A percentile compares a stretch with the other conserved stretches of the same genome.
phyloP scores from a whole-genome alignment of 495 filamentous ascomycete genomes.

The Recurvomyces mirabilis region DNA sequence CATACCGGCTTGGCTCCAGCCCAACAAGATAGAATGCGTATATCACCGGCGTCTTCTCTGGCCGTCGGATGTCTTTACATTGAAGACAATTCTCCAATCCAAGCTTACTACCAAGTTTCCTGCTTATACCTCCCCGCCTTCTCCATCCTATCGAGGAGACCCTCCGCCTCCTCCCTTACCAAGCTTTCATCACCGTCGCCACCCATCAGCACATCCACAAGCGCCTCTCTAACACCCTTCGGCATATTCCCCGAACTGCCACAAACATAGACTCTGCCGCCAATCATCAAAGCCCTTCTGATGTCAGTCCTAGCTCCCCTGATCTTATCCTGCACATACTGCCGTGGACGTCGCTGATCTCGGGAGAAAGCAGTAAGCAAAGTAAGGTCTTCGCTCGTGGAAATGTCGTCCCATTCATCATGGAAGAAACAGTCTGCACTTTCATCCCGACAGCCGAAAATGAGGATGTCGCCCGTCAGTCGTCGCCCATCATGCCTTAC shows the following conservation, averaged over 20 bases:
- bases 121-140: conserved; percentile 61
- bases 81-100: too few species aligned
- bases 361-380: conserved; percentile 78
- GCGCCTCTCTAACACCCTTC: conserved; percentile 66
- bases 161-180: conserved; percentile 42
- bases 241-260: conserved; percentile 72
- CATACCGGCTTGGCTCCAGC: too few species aligned
- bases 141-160: conserved; percentile 50
- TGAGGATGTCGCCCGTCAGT: conserved; percentile 35
- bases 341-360: conserved; percentile 54
- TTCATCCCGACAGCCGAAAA: conserved; percentile 72
- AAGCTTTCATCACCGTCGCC: conserved; percentile 26
- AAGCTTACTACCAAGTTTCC: conserved; percentile 56
- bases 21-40: too few species aligned
- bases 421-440: conserved; percentile 68
- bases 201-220: conserved; percentile 54
- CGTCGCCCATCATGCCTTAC: conserved; percentile 14
- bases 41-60: too few species aligned
- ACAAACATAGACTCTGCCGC: conserved; percentile 63
- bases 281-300: conserved; percentile 43
- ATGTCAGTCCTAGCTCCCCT: conserved; percentile 47
- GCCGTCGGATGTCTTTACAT: too few species aligned
- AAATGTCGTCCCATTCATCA: conserved; percentile 53
- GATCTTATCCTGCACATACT: conserved; percentile 84
- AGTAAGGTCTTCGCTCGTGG: conserved; percentile 32